Conservation (phyloP, 2,329 filamentous ascomycete species). For the Aspergillus nomiae region DNA sequence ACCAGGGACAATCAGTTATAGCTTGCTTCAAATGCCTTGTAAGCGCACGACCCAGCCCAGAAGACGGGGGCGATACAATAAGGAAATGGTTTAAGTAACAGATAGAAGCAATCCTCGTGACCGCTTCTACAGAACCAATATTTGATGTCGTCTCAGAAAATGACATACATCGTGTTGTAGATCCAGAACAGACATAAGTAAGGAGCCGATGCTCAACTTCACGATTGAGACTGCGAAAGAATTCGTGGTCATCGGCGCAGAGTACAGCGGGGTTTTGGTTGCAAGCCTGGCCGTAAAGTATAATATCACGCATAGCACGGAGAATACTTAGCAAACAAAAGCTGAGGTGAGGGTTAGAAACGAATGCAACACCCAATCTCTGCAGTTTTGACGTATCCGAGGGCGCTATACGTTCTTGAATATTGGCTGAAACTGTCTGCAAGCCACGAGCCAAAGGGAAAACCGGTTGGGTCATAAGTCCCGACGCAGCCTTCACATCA, state of each 20-base stretch:
- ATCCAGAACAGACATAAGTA: conserved; percentile 35
- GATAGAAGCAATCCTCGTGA: conserved; percentile 34
- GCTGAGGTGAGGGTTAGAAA: conserved; percentile 32
- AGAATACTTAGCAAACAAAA: conserved; percentile 28
- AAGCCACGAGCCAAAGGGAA: conserved; percentile 38
- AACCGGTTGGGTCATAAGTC: conserved; percentile 35
- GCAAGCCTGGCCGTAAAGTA: conserved; percentile 35
- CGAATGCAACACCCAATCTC: conserved; percentile 30
- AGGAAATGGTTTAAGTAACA: conserved; percentile 35
- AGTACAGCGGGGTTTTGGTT: conserved; percentile 23
- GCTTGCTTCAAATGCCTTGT: conserved; percentile 32
- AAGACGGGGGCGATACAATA: conserved; percentile 36
- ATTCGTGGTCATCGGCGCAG: conserved; percentile 29
- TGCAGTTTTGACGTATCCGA: conserved; percentile 25
- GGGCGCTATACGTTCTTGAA: conserved; percentile 33
- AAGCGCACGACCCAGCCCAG: conserved; percentile 37
- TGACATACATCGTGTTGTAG: not conserved
- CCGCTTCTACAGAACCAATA: conserved; percentile 31
- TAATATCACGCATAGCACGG: conserved; percentile 31
- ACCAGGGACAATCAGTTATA: conserved; percentile 19
- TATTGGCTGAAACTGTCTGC: conserved; percentile 29
- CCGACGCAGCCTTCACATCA: conserved; percentile 38
- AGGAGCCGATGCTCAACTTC: conserved; percentile 42
- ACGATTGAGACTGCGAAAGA: conserved; percentile 36
- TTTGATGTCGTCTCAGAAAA: conserved; percentile 7